phyloP scores from a whole-genome alignment of 768 basidiomycete genomes.

The Suillus discolor region DNA sequence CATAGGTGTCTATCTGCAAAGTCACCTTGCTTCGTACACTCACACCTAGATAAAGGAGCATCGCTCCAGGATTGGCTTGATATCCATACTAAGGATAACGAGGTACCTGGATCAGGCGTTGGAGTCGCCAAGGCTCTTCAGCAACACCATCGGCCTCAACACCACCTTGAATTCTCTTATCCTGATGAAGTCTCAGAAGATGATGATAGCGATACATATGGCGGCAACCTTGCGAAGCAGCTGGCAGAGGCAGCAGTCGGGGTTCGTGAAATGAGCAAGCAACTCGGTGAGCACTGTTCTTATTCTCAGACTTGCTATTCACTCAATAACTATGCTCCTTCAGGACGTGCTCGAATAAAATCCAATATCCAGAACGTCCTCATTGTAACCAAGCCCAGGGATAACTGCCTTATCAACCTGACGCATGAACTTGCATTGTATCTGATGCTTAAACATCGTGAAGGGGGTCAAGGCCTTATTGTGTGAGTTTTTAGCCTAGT shows the following conservation, averaged over 20 bases:
- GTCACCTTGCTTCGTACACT: constrained; percentile 94
- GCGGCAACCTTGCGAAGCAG: constrained; percentile 82
- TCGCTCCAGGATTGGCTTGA: constrained; percentile 75
- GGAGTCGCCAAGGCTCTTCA: constrained; percentile 56
- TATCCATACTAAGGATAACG: constrained; percentile 33
- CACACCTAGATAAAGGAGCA: constrained; percentile 81
- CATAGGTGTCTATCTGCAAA: constrained; percentile 28
- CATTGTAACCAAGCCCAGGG: constrained; percentile 96
- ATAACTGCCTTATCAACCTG: constrained; percentile 93
- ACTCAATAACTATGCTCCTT: constrained; percentile 12
- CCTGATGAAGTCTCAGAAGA: constrained; percentile 21
- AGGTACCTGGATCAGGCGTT: constrained; percentile 37
- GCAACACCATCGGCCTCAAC: constrained; percentile 17
- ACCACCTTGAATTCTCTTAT: constrained; percentile 21
- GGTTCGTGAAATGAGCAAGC: constrained; percentile 98
- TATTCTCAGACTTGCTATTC: constrained; percentile 4
- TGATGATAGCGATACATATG: constrained; percentile 70
- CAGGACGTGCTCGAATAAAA: constrained; percentile 90
- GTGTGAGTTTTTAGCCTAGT: constrained; percentile 57
- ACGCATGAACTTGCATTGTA: constrained; percentile 94
- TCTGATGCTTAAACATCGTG: constrained; percentile 86
- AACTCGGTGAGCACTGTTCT: constrained; percentile 68
- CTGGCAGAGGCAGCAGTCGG: constrained; percentile 99
- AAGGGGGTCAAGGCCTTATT: constrained; percentile 74
- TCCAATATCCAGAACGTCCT: constrained; percentile 92